Base-by-base conservation (phyloP, 176 grass and related monocot genomes). In the Oryza punctata region DNA sequence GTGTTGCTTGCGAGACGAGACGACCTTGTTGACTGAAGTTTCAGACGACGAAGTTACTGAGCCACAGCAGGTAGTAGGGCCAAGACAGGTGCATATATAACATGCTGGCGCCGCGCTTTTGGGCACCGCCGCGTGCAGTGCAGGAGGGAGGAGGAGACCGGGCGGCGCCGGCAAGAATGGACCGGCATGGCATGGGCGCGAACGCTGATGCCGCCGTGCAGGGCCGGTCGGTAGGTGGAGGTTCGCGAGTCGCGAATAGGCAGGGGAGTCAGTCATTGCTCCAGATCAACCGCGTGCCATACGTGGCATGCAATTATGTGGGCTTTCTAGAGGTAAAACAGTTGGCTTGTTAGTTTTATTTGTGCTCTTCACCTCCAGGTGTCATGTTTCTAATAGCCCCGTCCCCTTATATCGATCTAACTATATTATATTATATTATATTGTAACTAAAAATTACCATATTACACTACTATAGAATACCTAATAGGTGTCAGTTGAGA, bases 101-200 rank as follows among this genome's bases (percentile, higher is more conserved):
- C 43, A 45, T 45, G 11, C 45, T 47, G 45, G 45, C 45, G 12
- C 45, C 13, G 13, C 2, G 10, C 9, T 47, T 12, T 4, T 47
- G 45, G 45, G 13, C 45, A 47, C 50, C 50, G 50, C 50, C 50
- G 50, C 50, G 16, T 52, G 49, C 49, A 38, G 40, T 41, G 40
- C 10, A 41, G 40, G 40, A 54, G 50, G 40, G 40, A 21, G 50
- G 50, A 54, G 50, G 50, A 54, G 25, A 65, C 25, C 7, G 45
- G 8, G 26, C 47, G 47, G 49, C 28, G 73, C 13, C 73, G 73
- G 47, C 73, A 37, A 60, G 73, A 12, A 76, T 76, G 52, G 74
- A 10, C n/a, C 29, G 40, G 45, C 45, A 13, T 38, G 33, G 9
- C 26, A 54, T 50, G 67, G 33, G 18, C 65, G 18, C 29, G 7